phyloP scores from a whole-genome alignment of 129 eudicot genomes.

The Calendula officinalis region DNA sequence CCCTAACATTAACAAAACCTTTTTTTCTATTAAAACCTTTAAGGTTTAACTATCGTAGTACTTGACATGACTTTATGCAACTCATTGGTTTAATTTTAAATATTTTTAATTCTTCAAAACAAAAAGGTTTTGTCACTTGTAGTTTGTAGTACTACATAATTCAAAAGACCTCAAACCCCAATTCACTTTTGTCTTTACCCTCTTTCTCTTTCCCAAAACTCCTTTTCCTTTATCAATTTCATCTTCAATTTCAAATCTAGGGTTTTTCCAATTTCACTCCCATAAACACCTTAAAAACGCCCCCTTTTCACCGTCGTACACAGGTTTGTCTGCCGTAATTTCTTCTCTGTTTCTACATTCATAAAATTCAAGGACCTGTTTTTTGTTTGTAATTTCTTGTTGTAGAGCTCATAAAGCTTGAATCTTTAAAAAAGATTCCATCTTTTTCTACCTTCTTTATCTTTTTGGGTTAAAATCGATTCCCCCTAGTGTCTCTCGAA shows the following conservation, averaged over 20 bases:
- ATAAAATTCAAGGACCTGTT: conserved; percentile 1
- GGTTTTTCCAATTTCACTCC: conserved; percentile 40
- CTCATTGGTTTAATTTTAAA: conserved; percentile 1
- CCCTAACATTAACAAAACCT: too few relatives aligned
- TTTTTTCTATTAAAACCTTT: conserved; percentile 2
- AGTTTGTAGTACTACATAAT: conserved; percentile 24
- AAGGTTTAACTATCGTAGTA: conserved; percentile 25
- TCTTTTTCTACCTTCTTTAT: conserved; percentile 2
- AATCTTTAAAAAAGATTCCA: conserved; percentile 22
- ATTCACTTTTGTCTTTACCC: conserved; percentile 58
- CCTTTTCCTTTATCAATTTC: conserved; percentile 23
- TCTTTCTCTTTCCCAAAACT: conserved; percentile 43
- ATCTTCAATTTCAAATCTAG: conserved; percentile 52
- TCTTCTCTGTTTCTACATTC: conserved; percentile 34
- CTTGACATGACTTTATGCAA: conserved; percentile 24
- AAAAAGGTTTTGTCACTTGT: conserved; percentile 34
- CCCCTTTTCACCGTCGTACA: conserved; percentile 12
- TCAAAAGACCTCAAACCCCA: conserved; percentile 52
- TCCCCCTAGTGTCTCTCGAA: conserved; percentile 9
- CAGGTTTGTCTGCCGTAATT: conserved; percentile 32
- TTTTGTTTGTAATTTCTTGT: conserved; percentile 4
- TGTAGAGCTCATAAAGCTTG: conserved; percentile 24
- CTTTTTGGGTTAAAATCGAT: neutral
- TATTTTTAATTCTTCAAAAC: neutral
- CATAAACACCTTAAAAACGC: conserved; percentile 8